A percentile compares a stretch with the other conserved stretches of the same genome.
phyloP scores from a whole-genome alignment of 2,329 filamentous ascomycete genomes.

The Paecilomyces variotii region DNA sequence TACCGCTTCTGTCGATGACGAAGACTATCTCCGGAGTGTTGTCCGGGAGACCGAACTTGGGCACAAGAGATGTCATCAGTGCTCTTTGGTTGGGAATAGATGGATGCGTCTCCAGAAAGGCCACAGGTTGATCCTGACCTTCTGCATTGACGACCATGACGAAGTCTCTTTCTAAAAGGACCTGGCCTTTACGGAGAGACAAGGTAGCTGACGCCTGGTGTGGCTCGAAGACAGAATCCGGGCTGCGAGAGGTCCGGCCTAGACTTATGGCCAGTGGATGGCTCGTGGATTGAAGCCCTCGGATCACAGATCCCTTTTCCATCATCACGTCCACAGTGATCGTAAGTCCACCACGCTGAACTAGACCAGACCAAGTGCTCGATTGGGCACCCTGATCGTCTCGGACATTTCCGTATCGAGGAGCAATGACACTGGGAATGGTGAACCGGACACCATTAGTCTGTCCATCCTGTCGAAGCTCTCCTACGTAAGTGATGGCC shows the following conservation, averaged over 20 bases:
- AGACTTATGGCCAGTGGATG: constrained; percentile 61
- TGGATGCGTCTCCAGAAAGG: constrained; percentile 59
- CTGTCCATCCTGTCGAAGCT: constrained; percentile 64
- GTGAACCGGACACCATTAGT: constrained; percentile 61
- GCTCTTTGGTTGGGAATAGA: constrained; percentile 54
- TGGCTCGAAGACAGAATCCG: constrained; percentile 43
- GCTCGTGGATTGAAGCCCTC: constrained; percentile 56
- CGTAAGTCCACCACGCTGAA: constrained; percentile 35
- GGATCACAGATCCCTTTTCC: constrained; percentile 48
- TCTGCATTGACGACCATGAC: constrained; percentile 57
- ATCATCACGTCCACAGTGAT: constrained; percentile 56
- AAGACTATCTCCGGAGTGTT: constrained; percentile 60
- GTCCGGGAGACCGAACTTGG: constrained; percentile 56
- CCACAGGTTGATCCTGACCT: constrained; percentile 52
- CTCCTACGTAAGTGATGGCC: constrained; percentile 58
- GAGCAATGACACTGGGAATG: constrained; percentile 59
- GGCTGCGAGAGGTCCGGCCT: constrained; percentile 47
- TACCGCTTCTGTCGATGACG: constrained; percentile 63
- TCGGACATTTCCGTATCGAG: constrained; percentile 49
- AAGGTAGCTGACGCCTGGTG: constrained; percentile 57
- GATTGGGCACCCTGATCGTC: background rate
- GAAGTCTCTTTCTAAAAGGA: constrained; percentile 54
- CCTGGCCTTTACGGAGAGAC: constrained; percentile 32
- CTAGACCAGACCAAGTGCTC: constrained; percentile 9
- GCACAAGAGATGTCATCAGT: constrained; percentile 63